A percentile compares a stretch with the other conserved stretches of the same genome.
phyloP scores from a whole-genome alignment of 768 basidiomycete species.

The Nidula microcarpa region DNA sequence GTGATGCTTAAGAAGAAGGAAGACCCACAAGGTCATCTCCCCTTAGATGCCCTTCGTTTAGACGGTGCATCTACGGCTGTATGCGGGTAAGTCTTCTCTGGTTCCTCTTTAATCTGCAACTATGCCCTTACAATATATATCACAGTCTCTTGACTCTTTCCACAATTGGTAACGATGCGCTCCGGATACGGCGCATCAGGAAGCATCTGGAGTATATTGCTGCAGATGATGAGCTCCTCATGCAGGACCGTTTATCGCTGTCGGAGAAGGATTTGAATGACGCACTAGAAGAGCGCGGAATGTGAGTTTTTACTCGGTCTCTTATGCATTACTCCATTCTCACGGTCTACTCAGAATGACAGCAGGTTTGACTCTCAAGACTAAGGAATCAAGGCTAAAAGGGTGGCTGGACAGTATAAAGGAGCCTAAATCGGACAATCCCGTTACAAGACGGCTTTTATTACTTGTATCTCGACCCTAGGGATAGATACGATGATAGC shows the following conservation, averaged over 20 bases:
- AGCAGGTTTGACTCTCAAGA: constrained; percentile 32
- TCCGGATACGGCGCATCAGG: constrained; percentile 41
- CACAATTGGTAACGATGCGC: constrained; percentile 35
- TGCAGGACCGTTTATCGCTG: constrained; percentile 44
- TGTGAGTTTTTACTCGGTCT: constrained; percentile 45
- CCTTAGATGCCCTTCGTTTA: constrained; percentile 23
- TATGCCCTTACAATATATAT: constrained; percentile 1
- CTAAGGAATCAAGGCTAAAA: constrained; percentile 45
- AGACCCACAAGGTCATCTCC: constrained; percentile 27
- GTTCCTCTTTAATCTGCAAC: background rate
- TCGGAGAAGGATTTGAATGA: constrained; percentile 55
- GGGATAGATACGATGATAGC: background rate
- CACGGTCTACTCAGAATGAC: constrained; percentile 24
- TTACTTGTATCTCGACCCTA: constrained; percentile 33
- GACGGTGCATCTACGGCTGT: constrained; percentile 36
- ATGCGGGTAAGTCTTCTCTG: constrained; percentile 43
- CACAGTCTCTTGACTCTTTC: constrained; percentile 37
- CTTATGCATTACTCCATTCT: background rate
- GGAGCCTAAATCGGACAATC: constrained; percentile 27
- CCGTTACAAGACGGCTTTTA: constrained; percentile 46
- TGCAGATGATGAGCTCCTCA: constrained; percentile 62
- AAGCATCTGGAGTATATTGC: constrained; percentile 43
- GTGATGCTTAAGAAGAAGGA: constrained; percentile 26
- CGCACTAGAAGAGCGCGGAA: constrained; percentile 72
- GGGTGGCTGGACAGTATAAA: constrained; percentile 64